Conservation (phyloP, 2,329 filamentous ascomycete species). For the Neopestalotiopsis sp. region DNA sequence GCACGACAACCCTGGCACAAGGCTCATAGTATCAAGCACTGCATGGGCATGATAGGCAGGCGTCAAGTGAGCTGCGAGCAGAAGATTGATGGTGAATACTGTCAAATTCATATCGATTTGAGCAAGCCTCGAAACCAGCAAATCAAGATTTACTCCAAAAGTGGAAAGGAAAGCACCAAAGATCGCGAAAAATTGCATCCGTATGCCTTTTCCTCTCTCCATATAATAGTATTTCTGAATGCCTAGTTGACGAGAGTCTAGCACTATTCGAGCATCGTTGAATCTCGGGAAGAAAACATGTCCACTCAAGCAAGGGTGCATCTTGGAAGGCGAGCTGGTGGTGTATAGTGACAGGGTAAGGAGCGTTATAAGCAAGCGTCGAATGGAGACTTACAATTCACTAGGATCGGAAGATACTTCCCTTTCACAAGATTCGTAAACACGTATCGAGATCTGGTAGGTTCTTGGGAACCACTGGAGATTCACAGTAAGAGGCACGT, state of each 20-base stretch:
- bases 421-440: constrained; percentile 83
- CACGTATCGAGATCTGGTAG: constrained; percentile 77
- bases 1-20: constrained; percentile 70
- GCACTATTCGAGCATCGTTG: constrained; percentile 68
- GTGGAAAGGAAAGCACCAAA: constrained; percentile 83
- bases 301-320: constrained; percentile 68
- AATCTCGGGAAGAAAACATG: constrained; percentile 64
- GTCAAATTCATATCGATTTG: constrained; percentile 83
- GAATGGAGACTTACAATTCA: not conserved
- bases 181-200: constrained; percentile 69
- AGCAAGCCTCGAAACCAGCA: constrained; percentile 51
- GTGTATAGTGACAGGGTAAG: constrained; percentile 72
- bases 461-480: constrained; percentile 69
- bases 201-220: constrained; percentile 38
- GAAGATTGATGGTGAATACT: constrained; percentile 90
- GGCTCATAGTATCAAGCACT: constrained; percentile 76
- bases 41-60: constrained; percentile 66
- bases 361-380: not conserved
- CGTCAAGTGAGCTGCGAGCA: constrained; percentile 75
- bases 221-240: not conserved
- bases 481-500: constrained; percentile 64
- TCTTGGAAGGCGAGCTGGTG: constrained; percentile 83
- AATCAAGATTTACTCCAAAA: constrained; percentile 89
- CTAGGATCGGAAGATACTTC: constrained; percentile 66
- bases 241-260: constrained; percentile 29